Percentiles rank a stretch among this genome's conserved stretches.
These are phyloP conservation scores for Populus hybrid DNA, from an alignment of 441 rosid species.

Conservation along the genomic window DNA sequence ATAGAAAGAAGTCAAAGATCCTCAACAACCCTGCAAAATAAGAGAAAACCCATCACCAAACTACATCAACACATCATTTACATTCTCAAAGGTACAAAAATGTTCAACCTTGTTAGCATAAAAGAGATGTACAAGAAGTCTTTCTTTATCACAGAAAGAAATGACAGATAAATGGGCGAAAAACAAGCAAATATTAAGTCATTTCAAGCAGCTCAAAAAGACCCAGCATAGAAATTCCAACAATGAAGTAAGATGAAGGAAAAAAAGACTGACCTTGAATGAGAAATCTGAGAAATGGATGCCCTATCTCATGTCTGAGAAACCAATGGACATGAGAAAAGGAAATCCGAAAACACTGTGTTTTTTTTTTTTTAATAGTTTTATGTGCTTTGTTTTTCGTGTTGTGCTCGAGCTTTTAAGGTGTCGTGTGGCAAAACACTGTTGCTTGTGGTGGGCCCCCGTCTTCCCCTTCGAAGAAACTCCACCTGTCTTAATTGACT, in stretches of 20 bases:
- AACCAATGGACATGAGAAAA: not conserved
- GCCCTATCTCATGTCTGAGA: not conserved
- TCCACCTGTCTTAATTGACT: not conserved
- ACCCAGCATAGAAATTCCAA: not conserved
- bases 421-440: not conserved
- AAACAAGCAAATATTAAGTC: not conserved
- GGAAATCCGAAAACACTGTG: not conserved
- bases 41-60: not conserved
- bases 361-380: not conserved
- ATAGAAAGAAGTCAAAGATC: not conserved
- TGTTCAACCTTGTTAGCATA: not conserved
- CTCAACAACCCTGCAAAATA: conserved; percentile 19
- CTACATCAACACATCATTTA: not conserved
- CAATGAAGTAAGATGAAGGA: not conserved
- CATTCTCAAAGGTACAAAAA: not conserved
- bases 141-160: not conserved
- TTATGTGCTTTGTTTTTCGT: not conserved
- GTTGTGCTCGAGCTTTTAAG: not conserved
- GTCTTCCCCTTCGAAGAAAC: not conserved
- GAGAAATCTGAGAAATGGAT: not conserved
- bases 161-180: not conserved
- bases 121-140: not conserved
- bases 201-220: not conserved
- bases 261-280: not conserved
- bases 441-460: not conserved